phyloP scores from a whole-genome alignment of 768 basidiomycete species.

The Amylocystis lapponica region DNA sequence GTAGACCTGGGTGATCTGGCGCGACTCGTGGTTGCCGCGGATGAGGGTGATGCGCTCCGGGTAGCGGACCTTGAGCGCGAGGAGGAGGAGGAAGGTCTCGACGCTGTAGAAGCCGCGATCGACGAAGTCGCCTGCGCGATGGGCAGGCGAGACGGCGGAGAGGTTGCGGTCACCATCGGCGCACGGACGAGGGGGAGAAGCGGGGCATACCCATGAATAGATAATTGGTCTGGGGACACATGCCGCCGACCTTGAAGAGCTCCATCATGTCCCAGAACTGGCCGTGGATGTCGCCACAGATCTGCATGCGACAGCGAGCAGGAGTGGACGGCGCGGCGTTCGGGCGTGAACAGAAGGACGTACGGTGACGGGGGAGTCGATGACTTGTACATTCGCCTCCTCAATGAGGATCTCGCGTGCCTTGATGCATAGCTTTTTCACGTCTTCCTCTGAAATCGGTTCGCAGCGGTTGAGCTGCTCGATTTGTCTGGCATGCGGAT shows the following conservation, averaged over 20 bases:
- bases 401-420: constrained; percentile 96
- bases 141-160: constrained; percentile 5
- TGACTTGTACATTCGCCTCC: constrained; percentile 94
- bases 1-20: constrained; percentile 96
- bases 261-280: constrained; percentile 97
- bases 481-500: constrained; percentile 67
- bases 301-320: constrained; percentile 35
- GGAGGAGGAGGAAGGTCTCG: constrained; percentile 90
- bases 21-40: constrained; percentile 94
- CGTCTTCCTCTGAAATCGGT: constrained; percentile 92
- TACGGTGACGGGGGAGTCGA: constrained; percentile 94
- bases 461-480: constrained; percentile 91
- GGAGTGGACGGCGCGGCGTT: constrained; percentile 8
- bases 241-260: constrained; percentile 88
- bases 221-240: constrained; percentile 91
- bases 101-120: constrained; percentile 97
- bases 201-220: constrained; percentile 84
- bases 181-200: constrained; percentile 6
- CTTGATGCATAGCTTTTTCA: constrained; percentile 92
- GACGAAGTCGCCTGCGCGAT: constrained; percentile 85
- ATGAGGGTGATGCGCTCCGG: constrained; percentile 97
- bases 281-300: constrained; percentile 95
- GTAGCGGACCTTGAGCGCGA: constrained; percentile 95
- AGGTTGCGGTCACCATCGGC: neutral
- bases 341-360: constrained; percentile 26